Conservation (phyloP, 805 yeast genomes). For the Metschnikowia aberdeeniae region DNA sequence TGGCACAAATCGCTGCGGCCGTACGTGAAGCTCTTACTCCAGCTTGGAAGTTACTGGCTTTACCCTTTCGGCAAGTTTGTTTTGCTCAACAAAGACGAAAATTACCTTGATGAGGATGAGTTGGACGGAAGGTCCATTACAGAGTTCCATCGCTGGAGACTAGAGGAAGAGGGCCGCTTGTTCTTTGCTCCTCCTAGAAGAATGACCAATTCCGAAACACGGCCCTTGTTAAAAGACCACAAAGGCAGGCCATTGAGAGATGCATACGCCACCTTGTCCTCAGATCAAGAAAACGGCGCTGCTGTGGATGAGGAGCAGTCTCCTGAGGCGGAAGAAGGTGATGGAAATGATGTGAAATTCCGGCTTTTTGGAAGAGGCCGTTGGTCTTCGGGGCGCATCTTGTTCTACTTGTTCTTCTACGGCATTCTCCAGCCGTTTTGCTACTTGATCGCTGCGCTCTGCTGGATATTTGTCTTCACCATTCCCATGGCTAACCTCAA, state of each 20-base stretch:
- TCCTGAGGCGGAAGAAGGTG: constrained; percentile 15
- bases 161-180: constrained; percentile 67
- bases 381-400: constrained; percentile 81
- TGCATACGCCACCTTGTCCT: constrained; percentile 31
- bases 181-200: constrained; percentile 71
- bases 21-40: constrained; percentile 58
- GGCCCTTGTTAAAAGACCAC: constrained; percentile 41
- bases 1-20: constrained; percentile 48
- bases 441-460: constrained; percentile 46
- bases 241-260: constrained; percentile 39
- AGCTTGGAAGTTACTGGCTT: constrained; percentile 66
- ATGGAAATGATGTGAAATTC: constrained; percentile 32
- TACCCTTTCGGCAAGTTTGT: constrained; percentile 91
- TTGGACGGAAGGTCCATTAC: constrained; percentile 81
- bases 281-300: constrained; percentile 12
- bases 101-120: constrained; percentile 80
- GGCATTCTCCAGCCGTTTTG: constrained; percentile 65
- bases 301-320: constrained; percentile 17
- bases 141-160: constrained; percentile 87
- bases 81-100: constrained; percentile 68
- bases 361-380: constrained; percentile 88
- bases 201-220: constrained; percentile 30
- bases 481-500: constrained; percentile 91
- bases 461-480: constrained; percentile 84
- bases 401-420: constrained; percentile 71